phyloP scores from a whole-genome alignment of 176 grass and related monocot genomes.

The Melocanna baccifera region DNA sequence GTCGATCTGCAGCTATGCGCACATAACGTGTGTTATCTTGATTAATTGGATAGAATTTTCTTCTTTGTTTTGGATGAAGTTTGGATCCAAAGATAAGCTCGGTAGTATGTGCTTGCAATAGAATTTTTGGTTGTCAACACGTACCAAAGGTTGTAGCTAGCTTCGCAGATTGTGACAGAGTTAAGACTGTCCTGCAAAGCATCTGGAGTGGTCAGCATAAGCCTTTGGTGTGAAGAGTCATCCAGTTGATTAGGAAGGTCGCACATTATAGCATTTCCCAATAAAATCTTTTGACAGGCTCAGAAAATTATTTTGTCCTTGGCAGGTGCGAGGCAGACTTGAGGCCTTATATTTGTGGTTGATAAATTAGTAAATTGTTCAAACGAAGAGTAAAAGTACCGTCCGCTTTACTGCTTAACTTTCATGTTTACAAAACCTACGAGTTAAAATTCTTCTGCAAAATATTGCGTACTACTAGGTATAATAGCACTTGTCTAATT shows the following conservation, averaged over 20 bases:
- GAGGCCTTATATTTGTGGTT: background rate
- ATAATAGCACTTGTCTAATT: background rate
- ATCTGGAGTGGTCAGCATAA: background rate
- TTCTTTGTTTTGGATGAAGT: background rate
- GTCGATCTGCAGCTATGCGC: background rate
- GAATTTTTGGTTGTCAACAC: background rate
- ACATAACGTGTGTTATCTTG: background rate
- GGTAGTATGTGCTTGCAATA: background rate
- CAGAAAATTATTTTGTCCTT: background rate
- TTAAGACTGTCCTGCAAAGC: background rate
- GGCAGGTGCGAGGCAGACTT: background rate
- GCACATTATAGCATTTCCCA: background rate
- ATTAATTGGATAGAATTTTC: background rate
- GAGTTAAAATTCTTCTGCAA: background rate
- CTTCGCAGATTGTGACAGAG: background rate
- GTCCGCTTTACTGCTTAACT: background rate
- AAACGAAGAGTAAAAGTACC: background rate
- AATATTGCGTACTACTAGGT: background rate
- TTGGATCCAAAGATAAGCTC: background rate
- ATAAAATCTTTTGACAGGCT: background rate
- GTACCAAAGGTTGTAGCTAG: background rate
- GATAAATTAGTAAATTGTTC: constrained; percentile 5
- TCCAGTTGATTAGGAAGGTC: constrained; percentile 1
- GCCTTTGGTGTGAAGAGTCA: background rate
- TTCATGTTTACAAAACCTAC: background rate